Evolutionary conservation across 2,329 filamentous ascomycete species (phyloP), one percentile per base, ranked within the genome.

Genomic region (Paramyrothecium roridum): DNA sequence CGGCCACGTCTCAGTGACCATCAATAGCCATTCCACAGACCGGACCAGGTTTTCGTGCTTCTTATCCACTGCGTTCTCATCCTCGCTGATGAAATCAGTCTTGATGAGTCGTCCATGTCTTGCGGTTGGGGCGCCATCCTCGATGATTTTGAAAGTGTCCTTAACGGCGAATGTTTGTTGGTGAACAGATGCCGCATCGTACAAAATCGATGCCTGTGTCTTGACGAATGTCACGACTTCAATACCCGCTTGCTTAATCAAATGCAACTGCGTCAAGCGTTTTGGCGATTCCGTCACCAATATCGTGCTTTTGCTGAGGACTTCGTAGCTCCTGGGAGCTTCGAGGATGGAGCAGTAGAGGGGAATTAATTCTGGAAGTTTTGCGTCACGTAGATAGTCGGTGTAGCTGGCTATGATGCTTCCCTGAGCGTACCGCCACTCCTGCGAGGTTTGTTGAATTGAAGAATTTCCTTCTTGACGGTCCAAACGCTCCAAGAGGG

Each of bases 301-400:
- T 51, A 92, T 87, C 54, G 97, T 76, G 54, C 96, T 89, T 52
- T 85, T 83, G 55, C 88, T 90, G 50, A 99, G 80, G 17, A 88
- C 87, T 54, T 86, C 82, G 62, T 91, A 86, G 58, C 82, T 81
- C 59, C 88, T 81, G 13, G 84, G 76, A 8, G 79, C 75, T 11
- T 84, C 80, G 13, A 99, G 78, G 63, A 91, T 87, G 10, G 91
- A 91, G 59, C 90, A 93, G 70, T 99, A 99, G 1, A 96, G 77
- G 1, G 95, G 93, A 54, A 96, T 89, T 46, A 95, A 75, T 59
- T 93, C 87, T 56, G 89, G 85, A 54, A 95, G 84, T 34, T 86
- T 84, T 17, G 84, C 83, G 49, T 88, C 80, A 47, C 90, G 85
- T 40, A 99, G 75, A 57, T 89, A 87, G 63, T 89, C 89, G 54